Evolutionary conservation across 305 asterid genomes (phyloP), one percentile per base, ranked within the genome.

Genomic region (Rubia tinctorum): DNA sequence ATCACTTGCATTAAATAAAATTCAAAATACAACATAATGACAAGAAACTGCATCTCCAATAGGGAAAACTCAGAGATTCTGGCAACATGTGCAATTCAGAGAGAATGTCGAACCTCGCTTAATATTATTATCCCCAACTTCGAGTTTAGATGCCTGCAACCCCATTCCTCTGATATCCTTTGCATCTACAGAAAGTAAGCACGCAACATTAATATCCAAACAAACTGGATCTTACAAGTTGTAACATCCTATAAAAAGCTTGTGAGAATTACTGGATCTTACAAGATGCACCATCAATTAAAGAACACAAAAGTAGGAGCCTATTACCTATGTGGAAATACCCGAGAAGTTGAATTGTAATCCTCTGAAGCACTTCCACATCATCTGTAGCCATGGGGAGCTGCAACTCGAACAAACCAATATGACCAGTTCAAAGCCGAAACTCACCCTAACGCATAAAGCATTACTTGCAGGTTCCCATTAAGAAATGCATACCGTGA

Each of bases 71-170:
- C 42, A 61, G 66, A 25, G 43, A 10, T 5, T 39, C 51, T 27
- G 56, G 64, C 30, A 23, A 39, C 55, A 53, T 11, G 4, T 73
- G 75, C 34, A 37, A 34, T 22, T 66, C 44, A 71, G 65, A 73
- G 69, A 6, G 23, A 69, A 68, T 47, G 68, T 47, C 86, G 71
- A 78, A 91, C 99, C 98, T 83, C 63, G 86, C 70, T 79, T 89
- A n/a, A 17, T 53, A 82, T 80, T 73, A 81, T 69, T 88, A 74
- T 87, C 89, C 25, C 81, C 79, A 73, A 81, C 89, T 87, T 91
- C 96, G 73, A 95, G 99, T 84, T 95, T 95, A 15, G 99, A 89
- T 78, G 92, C 98, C 84, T 95, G 98, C 87, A 95, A 84, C 82
- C 97, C 98, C 93, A 92, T 80, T 73, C 98, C 99, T 83, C 98